These are phyloP conservation scores for Picochlorum costavermella DNA, from an alignment of 139 green algal genomes.

Conservation along the genomic window DNA sequence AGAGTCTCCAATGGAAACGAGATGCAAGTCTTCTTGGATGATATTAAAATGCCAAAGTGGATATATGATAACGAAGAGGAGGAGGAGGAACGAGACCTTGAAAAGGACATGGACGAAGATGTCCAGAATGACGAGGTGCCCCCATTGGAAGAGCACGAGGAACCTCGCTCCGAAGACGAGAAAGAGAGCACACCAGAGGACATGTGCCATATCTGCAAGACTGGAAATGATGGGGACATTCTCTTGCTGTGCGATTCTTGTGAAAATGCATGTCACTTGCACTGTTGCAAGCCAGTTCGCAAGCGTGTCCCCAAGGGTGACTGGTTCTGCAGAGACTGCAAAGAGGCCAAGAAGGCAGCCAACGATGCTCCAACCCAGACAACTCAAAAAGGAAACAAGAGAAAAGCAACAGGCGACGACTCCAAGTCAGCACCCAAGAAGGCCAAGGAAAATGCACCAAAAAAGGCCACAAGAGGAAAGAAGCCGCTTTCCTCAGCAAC, in stretches of 20 bases:
- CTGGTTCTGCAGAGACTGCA: conserved; percentile 32
- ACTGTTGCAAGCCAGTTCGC: conserved; percentile 23
- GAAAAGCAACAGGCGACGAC: neutral
- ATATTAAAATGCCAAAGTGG: conserved; percentile 27
- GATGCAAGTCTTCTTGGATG: conserved; percentile 13
- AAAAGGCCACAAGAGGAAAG: neutral
- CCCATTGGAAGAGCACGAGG: neutral
- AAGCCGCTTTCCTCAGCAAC: neutral
- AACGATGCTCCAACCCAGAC: neutral
- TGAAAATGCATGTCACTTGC: conserved; percentile 36
- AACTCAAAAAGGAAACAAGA: neutral
- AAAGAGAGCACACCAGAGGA: conserved; percentile 24
- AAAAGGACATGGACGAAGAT: conserved; percentile 2
- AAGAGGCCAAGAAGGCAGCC: conserved; percentile 6
- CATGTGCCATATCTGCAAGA: conserved; percentile 25
- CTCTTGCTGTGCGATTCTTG: conserved; percentile 33
- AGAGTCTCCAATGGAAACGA: neutral
- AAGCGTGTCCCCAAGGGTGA: conserved; percentile 30
- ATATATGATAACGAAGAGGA: conserved; percentile 17
- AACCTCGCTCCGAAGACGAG: neutral
- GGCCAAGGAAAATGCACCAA: conserved; percentile 5
- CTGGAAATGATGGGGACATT: conserved; percentile 32
- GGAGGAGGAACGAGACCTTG: conserved; percentile 2
- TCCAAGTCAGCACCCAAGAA: neutral
- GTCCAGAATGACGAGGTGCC: conserved; percentile 1